phyloP scores from a whole-genome alignment of 2,329 filamentous ascomycete genomes.

The Didymella exigua region DNA sequence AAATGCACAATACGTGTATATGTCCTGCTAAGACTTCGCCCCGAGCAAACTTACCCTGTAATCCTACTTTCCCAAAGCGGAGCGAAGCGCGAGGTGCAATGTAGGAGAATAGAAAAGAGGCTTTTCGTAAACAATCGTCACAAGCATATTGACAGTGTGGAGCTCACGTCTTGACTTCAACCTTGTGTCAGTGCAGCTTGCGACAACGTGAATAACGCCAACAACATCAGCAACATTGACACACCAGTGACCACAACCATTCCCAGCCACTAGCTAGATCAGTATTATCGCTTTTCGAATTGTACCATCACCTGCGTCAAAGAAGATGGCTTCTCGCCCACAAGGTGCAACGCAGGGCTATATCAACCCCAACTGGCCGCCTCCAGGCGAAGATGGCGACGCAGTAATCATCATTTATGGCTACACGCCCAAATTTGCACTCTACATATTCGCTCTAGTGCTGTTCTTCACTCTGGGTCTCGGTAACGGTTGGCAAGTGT shows the following conservation, averaged over 20 bases:
- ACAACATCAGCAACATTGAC: not conserved
- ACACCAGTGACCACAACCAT: too few species aligned
- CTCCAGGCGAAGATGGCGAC: slow-evolving; percentile 54
- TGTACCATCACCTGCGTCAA: too few species aligned
- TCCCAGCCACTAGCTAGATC: not conserved
- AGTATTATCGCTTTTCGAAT: not conserved
- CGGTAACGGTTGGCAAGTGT: slow-evolving; percentile 49
- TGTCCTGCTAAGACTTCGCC: not conserved
- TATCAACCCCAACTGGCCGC: slow-evolving; percentile 60
- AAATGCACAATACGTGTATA: not conserved
- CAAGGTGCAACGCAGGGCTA: slow-evolving; percentile 43
- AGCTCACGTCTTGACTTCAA: not conserved
- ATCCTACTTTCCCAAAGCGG: not conserved
- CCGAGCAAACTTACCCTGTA: not conserved
- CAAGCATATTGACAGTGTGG: not conserved
- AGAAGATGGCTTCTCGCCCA: slow-evolving; percentile 7
- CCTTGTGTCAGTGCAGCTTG: not conserved
- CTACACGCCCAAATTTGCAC: slow-evolving; percentile 49
- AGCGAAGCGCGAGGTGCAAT: not conserved
- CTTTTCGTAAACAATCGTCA: not conserved
- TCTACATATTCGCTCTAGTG: slow-evolving; percentile 50
- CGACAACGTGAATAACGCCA: not conserved
- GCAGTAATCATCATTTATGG: slow-evolving; percentile 47
- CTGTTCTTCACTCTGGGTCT: slow-evolving; percentile 50
- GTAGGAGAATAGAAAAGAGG: not conserved